A percentile compares a stretch with the other conserved stretches of the same genome.
phyloP scores from a whole-genome alignment of 1,139 yeast genomes.

The Scheffersomyces insectosa region DNA sequence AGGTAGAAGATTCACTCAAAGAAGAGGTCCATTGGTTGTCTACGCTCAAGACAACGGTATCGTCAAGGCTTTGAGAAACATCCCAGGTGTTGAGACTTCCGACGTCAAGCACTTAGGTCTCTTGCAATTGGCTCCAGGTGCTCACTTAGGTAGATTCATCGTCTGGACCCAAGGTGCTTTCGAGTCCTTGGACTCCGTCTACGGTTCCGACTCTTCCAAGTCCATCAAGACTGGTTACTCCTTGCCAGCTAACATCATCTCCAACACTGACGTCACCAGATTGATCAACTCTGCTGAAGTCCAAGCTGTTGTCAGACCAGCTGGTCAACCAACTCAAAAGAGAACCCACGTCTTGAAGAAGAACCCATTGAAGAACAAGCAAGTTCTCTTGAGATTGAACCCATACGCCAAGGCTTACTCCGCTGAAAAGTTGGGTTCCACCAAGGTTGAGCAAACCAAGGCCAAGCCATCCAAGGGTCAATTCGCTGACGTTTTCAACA shows the following conservation, averaged over 20 bases:
- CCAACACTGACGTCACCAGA: conserved; percentile 96
- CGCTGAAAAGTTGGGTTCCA: conserved; percentile 86
- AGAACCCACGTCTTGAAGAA: conserved; percentile 95
- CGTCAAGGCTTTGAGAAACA: conserved; percentile 98
- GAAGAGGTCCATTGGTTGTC: conserved; percentile 99
- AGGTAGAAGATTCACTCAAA: conserved; percentile 99
- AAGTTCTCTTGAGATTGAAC: conserved; percentile 96
- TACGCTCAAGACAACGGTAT: conserved; percentile 97
- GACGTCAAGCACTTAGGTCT: conserved; percentile 91
- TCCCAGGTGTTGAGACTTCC: conserved; percentile 99
- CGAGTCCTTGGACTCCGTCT: conserved; percentile 93
- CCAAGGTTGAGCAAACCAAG: conserved; percentile 68
- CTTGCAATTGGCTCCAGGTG: conserved; percentile 99
- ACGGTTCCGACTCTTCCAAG: conserved; percentile 90
- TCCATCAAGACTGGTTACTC: conserved; percentile 88
- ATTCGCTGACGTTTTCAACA: conserved; percentile 66
- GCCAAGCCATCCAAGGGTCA: conserved; percentile 72
- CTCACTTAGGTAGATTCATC: conserved; percentile 99
- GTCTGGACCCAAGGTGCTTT: conserved; percentile 99
- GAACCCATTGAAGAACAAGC: conserved; percentile 99
- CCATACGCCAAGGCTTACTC: conserved; percentile 98
- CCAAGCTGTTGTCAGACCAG: conserved; percentile 96
- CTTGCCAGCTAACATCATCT: conserved; percentile 89
- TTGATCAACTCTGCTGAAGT: conserved; percentile 99
- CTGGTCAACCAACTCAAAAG: conserved; percentile 93